A percentile compares a stretch with the other conserved stretches of the same genome.
Conservation (phyloP, 352 stramenopile species). For the Globisporangium spiculum region DNA sequence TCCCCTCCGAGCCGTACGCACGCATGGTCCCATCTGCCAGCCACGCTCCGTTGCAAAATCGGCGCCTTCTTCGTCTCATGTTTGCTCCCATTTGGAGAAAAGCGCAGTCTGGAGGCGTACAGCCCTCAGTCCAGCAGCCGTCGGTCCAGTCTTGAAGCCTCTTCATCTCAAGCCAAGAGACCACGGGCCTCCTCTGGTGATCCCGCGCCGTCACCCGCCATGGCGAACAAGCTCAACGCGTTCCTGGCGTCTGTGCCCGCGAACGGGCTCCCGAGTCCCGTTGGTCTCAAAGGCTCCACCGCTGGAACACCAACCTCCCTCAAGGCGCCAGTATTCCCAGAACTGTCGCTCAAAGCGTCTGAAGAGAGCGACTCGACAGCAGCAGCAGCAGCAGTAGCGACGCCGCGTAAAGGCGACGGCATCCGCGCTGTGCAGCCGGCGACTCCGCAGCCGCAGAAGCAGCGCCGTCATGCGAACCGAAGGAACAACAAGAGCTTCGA, state of each 20-base stretch:
- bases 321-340: slow-evolving; percentile 22
- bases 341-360: slow-evolving; percentile 24
- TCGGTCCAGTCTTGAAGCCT: neutral
- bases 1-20: no score
- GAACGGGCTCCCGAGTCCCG: slow-evolving; percentile 44
- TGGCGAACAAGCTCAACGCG: slow-evolving; percentile 72
- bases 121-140: neutral
- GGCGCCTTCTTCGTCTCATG: neutral
- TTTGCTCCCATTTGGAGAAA: neutral
- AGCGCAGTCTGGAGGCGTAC: neutral
- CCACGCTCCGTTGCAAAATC: neutral
- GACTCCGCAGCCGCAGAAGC: slow-evolving; percentile 46
- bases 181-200: neutral
- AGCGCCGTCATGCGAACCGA: slow-evolving; percentile 24
- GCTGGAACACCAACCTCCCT: neutral
- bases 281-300: slow-evolving; percentile 7
- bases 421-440: slow-evolving; percentile 23
- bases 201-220: slow-evolving; percentile 13
- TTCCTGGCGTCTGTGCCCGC: slow-evolving; percentile 70
- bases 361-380: neutral
- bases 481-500: slow-evolving; percentile 23
- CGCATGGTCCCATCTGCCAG: neutral
- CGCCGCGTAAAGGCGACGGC: neutral
- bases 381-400: neutral
- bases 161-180: neutral